These are phyloP conservation scores for Wickerhamiella spandovensis DNA, from an alignment of 805 yeast genomes.

Conservation along the genomic window DNA sequence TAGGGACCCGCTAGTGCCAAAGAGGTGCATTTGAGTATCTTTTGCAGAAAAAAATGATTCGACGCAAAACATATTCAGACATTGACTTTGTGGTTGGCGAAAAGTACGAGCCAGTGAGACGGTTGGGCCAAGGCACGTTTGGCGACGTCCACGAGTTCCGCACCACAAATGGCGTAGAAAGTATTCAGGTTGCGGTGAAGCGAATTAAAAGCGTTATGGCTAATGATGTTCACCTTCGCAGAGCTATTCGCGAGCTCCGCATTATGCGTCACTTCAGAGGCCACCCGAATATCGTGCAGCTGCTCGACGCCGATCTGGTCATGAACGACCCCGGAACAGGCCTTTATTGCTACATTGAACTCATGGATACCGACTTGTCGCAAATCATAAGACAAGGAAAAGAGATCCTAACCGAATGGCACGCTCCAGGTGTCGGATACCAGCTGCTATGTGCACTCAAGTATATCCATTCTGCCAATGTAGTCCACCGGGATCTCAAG, in stretches of 20 bases:
- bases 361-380: slow-evolving; percentile 70
- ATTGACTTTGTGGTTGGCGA: slow-evolving; percentile 5
- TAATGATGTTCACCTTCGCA: slow-evolving; percentile 50
- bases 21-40: not conserved
- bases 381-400: slow-evolving; percentile 45
- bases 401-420: slow-evolving; percentile 72
- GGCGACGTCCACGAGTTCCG: slow-evolving; percentile 19
- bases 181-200: slow-evolving; percentile 52
- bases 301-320: slow-evolving; percentile 64
- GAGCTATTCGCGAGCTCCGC: slow-evolving; percentile 76
- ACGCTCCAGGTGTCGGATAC: slow-evolving; percentile 59
- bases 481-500: slow-evolving; percentile 82
- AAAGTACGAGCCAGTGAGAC: slow-evolving; percentile 8
- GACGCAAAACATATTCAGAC: slow-evolving; percentile 1
- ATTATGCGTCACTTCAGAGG: slow-evolving; percentile 75
- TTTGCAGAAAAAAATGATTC: not conserved
- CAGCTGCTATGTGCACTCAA: slow-evolving; percentile 79
- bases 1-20: not conserved
- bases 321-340: slow-evolving; percentile 63
- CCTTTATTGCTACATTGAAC: slow-evolving; percentile 76
- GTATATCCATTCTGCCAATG: slow-evolving; percentile 84
- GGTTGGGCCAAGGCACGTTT: slow-evolving; percentile 17
- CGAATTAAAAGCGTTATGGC: slow-evolving; percentile 60
- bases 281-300: slow-evolving; percentile 64
- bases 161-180: not conserved